Conservation (phyloP, 768 basidiomycete genomes). For the Suillus subalutaceus region DNA sequence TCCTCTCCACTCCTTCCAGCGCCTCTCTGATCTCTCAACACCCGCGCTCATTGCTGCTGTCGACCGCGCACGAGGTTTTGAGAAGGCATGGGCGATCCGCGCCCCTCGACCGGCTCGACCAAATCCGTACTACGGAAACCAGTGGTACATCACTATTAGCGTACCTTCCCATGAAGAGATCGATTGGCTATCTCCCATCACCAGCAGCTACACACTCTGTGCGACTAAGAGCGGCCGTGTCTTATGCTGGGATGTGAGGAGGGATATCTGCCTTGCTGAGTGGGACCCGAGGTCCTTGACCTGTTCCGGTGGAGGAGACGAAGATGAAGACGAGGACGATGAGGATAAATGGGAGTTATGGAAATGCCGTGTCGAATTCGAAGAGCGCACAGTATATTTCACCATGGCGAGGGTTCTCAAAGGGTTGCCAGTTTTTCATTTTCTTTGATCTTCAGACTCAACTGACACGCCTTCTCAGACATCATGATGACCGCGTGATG, state of each 20-base stretch:
- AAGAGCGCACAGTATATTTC: slow-evolving; percentile 70
- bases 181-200: slow-evolving; percentile 79
- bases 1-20: slow-evolving; percentile 70
- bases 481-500: slow-evolving; percentile 66
- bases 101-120: slow-evolving; percentile 52
- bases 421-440: slow-evolving; percentile 44
- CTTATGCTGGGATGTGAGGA: slow-evolving; percentile 75
- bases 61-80: slow-evolving; percentile 62
- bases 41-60: slow-evolving; percentile 63
- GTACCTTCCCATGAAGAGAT: slow-evolving; percentile 71
- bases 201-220: slow-evolving; percentile 75
- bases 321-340: slow-evolving; percentile 10
- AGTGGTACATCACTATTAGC: slow-evolving; percentile 72
- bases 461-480: slow-evolving; percentile 35
- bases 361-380: slow-evolving; percentile 81
- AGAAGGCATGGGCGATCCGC: slow-evolving; percentile 62
- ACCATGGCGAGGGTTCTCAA: slow-evolving; percentile 70
- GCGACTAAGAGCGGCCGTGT: slow-evolving; percentile 77
- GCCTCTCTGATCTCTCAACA: slow-evolving; percentile 65
- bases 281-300: slow-evolving; percentile 57
- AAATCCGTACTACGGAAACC: slow-evolving; percentile 18
- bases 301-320: slow-evolving; percentile 14
- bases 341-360: slow-evolving; percentile 67
- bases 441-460: slow-evolving; percentile 9
- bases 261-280: slow-evolving; percentile 61